Conservation (phyloP, 208 protist species). For the Trypanosomatidae sp. region DNA sequence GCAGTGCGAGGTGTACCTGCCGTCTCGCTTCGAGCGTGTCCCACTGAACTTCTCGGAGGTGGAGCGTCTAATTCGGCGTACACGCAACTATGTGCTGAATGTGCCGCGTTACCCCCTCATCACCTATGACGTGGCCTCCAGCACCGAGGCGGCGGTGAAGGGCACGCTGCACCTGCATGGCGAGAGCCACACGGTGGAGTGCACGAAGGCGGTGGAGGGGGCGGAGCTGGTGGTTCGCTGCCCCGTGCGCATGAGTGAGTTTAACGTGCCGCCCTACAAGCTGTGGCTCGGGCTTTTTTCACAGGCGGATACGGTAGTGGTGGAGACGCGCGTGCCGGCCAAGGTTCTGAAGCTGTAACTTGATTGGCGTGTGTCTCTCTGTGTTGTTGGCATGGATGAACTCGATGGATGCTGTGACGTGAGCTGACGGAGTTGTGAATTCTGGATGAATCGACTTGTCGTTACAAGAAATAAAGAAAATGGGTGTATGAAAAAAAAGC, state of each 20-base stretch:
- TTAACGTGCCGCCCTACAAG: conserved; percentile 53
- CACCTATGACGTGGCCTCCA: conserved; percentile 52
- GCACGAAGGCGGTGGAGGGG: conserved; percentile 63
- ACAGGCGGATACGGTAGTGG: conserved; percentile 64
- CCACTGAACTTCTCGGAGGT: conserved; percentile 64
- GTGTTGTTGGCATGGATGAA: too few species aligned
- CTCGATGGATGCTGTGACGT: too few species aligned
- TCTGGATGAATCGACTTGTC: too few species aligned
- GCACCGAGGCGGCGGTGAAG: conserved; percentile 34
- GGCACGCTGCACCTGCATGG: conserved; percentile 73
- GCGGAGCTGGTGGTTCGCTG: conserved; percentile 80
- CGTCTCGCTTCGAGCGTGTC: conserved; percentile 43
- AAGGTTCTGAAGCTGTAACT: conserved; percentile 54
- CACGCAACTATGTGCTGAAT: conserved; percentile 50
- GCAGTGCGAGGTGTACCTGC: conserved; percentile 75
- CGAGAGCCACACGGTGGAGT: conserved; percentile 49
- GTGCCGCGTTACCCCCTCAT: conserved; percentile 66
- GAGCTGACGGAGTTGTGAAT: too few species aligned
- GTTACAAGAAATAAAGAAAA: too few species aligned
- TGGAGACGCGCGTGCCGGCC: conserved; percentile 77
- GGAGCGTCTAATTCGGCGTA: conserved; percentile 57
- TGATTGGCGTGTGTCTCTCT: too few species aligned
- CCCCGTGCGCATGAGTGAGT: conserved; percentile 60
- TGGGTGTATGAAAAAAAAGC: too few species aligned
- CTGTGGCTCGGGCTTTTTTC: conserved; percentile 74